phyloP scores from a whole-genome alignment of 129 eudicot genomes.

The Arctium lappa region DNA sequence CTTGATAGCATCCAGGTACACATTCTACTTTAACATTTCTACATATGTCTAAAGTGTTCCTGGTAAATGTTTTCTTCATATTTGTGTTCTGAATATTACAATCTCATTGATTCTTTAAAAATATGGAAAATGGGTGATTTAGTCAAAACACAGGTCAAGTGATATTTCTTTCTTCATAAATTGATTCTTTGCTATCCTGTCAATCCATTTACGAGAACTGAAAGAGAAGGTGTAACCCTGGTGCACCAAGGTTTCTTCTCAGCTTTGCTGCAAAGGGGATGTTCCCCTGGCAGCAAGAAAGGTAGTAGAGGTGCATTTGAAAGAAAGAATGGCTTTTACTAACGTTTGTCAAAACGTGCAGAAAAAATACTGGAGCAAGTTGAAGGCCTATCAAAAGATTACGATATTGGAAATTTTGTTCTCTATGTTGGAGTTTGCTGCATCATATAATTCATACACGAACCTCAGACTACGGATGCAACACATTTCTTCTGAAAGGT shows the following conservation, averaged over 20 bases:
- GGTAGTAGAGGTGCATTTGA: background rate
- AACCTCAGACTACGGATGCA: slow-evolving; percentile 90
- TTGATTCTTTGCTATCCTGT: background rate
- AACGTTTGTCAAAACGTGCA: slow-evolving; percentile 36
- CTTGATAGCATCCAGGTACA: slow-evolving; percentile 90
- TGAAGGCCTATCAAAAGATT: slow-evolving; percentile 72
- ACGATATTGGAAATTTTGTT: slow-evolving; percentile 78
- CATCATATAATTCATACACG: slow-evolving; percentile 89
- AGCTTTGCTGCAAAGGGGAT: background rate
- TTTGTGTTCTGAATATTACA: background rate
- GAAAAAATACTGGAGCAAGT: slow-evolving; percentile 90
- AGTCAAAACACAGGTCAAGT: background rate
- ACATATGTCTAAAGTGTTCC: background rate
- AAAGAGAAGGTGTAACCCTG: no score
- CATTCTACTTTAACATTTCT: background rate
- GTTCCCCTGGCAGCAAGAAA: background rate
- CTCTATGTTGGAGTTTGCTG: slow-evolving; percentile 86
- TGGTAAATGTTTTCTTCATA: background rate
- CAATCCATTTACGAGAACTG: background rate
- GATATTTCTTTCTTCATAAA: background rate
- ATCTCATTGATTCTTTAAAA: background rate
- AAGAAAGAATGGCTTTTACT: background rate
- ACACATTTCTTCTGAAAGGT: slow-evolving; percentile 91
- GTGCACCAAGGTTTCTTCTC: background rate
- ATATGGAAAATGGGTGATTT: background rate